Evolutionary conservation across 176 grass and related monocot species (phyloP), one percentile per base, ranked within the genome.

Genomic region (Coix lacrymajobi): DNA sequence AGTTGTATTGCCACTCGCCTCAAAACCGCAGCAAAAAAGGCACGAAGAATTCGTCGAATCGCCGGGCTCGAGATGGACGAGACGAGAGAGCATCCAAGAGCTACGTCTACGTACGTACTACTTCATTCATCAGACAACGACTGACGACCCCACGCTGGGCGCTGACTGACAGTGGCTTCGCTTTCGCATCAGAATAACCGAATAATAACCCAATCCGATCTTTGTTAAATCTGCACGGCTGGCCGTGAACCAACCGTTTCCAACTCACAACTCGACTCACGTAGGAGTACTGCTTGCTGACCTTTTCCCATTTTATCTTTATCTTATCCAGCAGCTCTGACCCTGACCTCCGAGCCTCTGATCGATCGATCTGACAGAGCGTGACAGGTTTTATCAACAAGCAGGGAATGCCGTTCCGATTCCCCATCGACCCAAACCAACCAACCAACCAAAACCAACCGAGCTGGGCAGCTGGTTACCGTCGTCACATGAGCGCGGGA

Each of bases 231-330:
- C 72, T 45, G 45, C 76, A 39, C 37, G 46, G 37, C 70, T 25
- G 46, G 56, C 56, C 72, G 37, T 85, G 83, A 89, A 32, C 66
- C 87, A 77, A 64, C 71, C 82, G 71, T 43, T 85, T 22, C 48
- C 61, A 26, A 63, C 31, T 25, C 54, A 0, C n/a, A n/a, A n/a
- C 5, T 26, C 52, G 20, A 28, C 46, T 10, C 54, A 58, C 52
- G 20, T 11, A 9, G 0, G n/a, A n/a, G 12, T 7, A 44, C 32
- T 12, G 19, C 15, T 49, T 49, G 19, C 14, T 8, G n/a, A 29
- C 25, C 24, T 29, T 1, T 79, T 19, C n/a, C 2, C 28, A 2
- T 10, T 10, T 1, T 3, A 10, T 16, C n/a, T 36, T 66, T 51
- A 33, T 33, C 54, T 66, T 80, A 73, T 80, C 57, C 30, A 63